These are phyloP conservation scores for Lactarius hengduanensis DNA, from an alignment of 768 basidiomycete genomes.

Conservation along the genomic window DNA sequence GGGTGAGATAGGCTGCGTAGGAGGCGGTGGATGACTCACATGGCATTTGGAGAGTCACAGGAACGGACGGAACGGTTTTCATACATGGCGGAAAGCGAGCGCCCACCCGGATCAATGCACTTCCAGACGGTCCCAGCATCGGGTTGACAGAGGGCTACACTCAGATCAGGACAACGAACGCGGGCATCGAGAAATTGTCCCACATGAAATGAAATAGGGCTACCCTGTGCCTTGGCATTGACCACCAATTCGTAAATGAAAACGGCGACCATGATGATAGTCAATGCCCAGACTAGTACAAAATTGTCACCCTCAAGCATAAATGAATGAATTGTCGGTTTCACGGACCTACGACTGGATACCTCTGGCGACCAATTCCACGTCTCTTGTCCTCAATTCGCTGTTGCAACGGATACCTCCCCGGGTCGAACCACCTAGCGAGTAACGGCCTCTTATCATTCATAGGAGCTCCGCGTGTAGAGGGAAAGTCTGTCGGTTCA, in stretches of 20 bases:
- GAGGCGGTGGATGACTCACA: constrained; percentile 42
- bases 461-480: not conserved
- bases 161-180: not conserved
- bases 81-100: constrained; percentile 94
- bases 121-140: constrained; percentile 87
- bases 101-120: constrained; percentile 81
- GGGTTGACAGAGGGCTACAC: constrained; percentile 75
- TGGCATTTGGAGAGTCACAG: constrained; percentile 52
- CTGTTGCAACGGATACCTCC: constrained; percentile 63
- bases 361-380: constrained; percentile 77
- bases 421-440: constrained; percentile 16
- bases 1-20: constrained; percentile 7
- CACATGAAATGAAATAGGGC: constrained; percentile 83
- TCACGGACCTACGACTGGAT: constrained; percentile 71
- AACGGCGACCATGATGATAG: constrained; percentile 64
- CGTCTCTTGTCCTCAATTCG: constrained; percentile 86
- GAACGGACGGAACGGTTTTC: constrained; percentile 62
- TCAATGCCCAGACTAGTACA: constrained; percentile 57
- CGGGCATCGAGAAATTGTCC: constrained; percentile 23
- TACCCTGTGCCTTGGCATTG: constrained; percentile 74
- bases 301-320: constrained; percentile 26
- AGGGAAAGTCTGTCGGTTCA: not conserved
- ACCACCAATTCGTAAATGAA: constrained; percentile 85
- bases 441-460: constrained; percentile 9
- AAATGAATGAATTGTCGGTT: not conserved